A percentile compares a stretch with the other conserved stretches of the same genome.
phyloP scores from a whole-genome alignment of 345 rosid genomes.

The Excoecaria cochinchinensis region DNA sequence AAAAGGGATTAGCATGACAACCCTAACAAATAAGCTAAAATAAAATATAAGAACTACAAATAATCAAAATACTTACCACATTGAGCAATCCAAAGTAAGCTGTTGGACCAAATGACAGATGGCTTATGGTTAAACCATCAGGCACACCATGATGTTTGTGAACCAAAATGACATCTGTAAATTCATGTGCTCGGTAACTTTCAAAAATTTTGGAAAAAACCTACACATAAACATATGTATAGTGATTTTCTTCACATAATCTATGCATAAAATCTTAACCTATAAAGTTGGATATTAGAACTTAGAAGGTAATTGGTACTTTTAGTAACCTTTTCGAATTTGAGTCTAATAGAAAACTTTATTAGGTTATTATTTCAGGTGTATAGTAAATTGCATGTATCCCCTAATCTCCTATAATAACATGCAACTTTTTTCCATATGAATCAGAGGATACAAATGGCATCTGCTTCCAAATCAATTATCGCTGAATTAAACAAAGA shows the following conservation, averaged over 20 bases:
- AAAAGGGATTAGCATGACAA: constrained; percentile 12
- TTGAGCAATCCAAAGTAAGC: constrained; percentile 85
- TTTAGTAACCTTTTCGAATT: too few species aligned
- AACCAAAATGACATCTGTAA: constrained; percentile 85
- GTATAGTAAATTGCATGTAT: too few species aligned
- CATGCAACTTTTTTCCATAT: too few species aligned
- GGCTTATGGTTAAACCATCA: constrained; percentile 77
- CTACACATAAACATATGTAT: constrained; percentile 36
- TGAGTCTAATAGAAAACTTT: too few species aligned
- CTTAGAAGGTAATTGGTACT: too few species aligned
- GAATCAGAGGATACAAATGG: too few species aligned
- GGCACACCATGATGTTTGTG: constrained; percentile 91
- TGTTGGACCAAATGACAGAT: constrained; percentile 94
- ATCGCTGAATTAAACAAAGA: too few species aligned
- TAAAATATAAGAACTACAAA: neutral
- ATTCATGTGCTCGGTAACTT: constrained; percentile 81
- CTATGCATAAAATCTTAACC: too few species aligned
- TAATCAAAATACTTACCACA: constrained; percentile 59
- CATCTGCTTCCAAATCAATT: too few species aligned
- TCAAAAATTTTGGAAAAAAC: constrained; percentile 88
- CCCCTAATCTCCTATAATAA: too few species aligned
- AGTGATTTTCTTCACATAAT: neutral
- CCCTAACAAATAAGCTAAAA: constrained; percentile 9
- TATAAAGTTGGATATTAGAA: too few species aligned
- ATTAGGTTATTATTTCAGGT: too few species aligned